These are phyloP conservation scores for Dichomitus squalens DNA, from an alignment of 1,284 basidiomycete species.

Conservation along the genomic window DNA sequence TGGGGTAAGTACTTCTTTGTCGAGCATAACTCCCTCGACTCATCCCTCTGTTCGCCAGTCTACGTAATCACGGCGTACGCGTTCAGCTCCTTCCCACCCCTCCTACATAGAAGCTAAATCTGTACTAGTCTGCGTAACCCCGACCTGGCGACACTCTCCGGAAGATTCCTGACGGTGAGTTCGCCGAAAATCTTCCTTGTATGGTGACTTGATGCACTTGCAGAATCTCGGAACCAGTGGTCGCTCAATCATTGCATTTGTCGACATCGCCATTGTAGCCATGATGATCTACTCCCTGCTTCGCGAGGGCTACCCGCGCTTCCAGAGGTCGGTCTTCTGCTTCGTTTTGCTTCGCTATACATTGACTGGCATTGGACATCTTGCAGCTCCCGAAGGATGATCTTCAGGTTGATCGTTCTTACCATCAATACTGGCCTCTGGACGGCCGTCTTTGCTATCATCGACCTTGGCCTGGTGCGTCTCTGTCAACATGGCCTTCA, in stretches of 20 bases:
- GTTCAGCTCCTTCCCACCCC: not conserved
- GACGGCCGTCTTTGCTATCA: conserved; percentile 6
- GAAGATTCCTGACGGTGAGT: not conserved
- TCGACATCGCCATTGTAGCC: conserved; percentile 3
- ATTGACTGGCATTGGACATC: not conserved
- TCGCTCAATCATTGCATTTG: not conserved
- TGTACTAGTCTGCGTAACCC: not conserved
- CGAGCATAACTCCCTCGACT: not conserved
- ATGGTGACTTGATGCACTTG: too few species aligned
- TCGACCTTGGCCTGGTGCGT: conserved; percentile 38
- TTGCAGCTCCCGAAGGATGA: conserved; percentile 3
- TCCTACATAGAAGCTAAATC: not conserved
- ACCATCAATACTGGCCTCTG: conserved; percentile 7
- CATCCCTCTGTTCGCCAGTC: not conserved
- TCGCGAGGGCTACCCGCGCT: not conserved
- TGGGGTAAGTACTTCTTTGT: not conserved
- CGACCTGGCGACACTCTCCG: not conserved
- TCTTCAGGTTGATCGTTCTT: conserved; percentile 1
- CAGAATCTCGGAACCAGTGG: not conserved
- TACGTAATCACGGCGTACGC: not conserved
- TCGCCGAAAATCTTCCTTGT: too few species aligned
- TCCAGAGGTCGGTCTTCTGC: not conserved
- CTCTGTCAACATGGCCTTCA: too few species aligned
- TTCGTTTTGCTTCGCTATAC: not conserved
- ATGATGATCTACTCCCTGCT: conserved; percentile 1